These are phyloP conservation scores for Xylaria hypoxylon DNA, from an alignment of 2,329 filamentous ascomycete genomes.

Conservation along the genomic window DNA sequence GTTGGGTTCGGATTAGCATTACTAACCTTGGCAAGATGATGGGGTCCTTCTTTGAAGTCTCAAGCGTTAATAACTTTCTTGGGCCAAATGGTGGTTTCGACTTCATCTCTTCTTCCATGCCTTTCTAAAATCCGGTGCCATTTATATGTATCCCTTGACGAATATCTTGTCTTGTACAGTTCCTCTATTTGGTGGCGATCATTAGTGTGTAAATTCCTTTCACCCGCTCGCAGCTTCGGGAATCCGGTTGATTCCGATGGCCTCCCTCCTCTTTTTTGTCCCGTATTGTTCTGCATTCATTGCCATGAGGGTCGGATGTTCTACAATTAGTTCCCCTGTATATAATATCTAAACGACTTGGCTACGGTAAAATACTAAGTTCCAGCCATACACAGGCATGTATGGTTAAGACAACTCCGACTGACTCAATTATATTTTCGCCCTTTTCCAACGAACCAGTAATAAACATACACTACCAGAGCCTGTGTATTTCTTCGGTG, in stretches of 20 bases:
- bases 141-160: not conserved
- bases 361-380: not conserved
- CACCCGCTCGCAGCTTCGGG: no score
- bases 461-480: not conserved
- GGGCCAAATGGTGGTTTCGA: slow-evolving; percentile 26
- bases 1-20: not conserved
- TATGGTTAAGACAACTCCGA: not conserved
- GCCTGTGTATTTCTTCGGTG: not conserved
- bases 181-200: not conserved
- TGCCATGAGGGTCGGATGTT: not conserved
- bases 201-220: not conserved
- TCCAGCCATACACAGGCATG: not conserved
- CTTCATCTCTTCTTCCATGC: slow-evolving; percentile 16
- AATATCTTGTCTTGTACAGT: not conserved
- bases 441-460: not conserved
- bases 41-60: slow-evolving; percentile 44
- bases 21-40: slow-evolving; percentile 22
- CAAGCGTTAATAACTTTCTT: slow-evolving; percentile 43
- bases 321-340: not conserved
- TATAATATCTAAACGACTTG: not conserved
- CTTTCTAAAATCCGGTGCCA: slow-evolving; percentile 1
- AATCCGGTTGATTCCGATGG: not conserved
- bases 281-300: not conserved
- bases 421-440: not conserved
- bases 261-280: not conserved